phyloP scores from a whole-genome alignment of 768 basidiomycete species.

The Lanmaoa rubissima region DNA sequence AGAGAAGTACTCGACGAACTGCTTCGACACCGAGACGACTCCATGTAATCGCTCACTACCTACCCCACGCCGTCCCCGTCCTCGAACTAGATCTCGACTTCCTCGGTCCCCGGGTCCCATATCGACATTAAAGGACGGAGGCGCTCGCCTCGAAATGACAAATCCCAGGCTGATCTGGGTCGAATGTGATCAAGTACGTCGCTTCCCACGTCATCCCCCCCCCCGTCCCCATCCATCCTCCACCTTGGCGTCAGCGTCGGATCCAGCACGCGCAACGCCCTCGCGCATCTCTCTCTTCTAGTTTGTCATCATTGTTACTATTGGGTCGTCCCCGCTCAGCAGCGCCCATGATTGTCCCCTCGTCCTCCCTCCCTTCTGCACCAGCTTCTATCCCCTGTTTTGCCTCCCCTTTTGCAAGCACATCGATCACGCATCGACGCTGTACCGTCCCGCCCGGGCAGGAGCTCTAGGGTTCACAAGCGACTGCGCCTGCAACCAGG shows the following conservation, averaged over 20 bases:
- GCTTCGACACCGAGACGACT: conserved; percentile 65
- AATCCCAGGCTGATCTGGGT: conserved; percentile 8
- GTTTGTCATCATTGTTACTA: no score
- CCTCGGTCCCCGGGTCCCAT: conserved; percentile 33
- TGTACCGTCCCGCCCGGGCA: conserved; percentile 43
- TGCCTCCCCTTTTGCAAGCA: neutral
- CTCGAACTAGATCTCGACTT: conserved; percentile 1
- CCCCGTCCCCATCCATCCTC: no score
- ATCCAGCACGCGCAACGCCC: conserved; percentile 2
- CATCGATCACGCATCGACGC: conserved; percentile 28
- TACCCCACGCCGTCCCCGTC: conserved; percentile 5
- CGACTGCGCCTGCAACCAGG: conserved; percentile 67
- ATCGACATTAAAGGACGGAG: conserved; percentile 35
- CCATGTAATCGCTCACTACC: conserved; percentile 54
- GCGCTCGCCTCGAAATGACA: conserved; percentile 35
- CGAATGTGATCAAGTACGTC: conserved; percentile 1
- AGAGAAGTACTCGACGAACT: conserved; percentile 61
- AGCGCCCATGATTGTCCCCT: no score
- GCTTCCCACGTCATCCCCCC: no score
- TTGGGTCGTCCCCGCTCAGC: no score
- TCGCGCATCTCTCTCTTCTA: no score
- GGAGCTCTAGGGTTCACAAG: conserved; percentile 80
- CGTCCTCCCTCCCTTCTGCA: neutral
- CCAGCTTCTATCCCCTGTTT: no score
- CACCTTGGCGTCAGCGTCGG: no score